phyloP scores from a whole-genome alignment of 2,329 filamentous ascomycete species.

The Beauveria sp. region DNA sequence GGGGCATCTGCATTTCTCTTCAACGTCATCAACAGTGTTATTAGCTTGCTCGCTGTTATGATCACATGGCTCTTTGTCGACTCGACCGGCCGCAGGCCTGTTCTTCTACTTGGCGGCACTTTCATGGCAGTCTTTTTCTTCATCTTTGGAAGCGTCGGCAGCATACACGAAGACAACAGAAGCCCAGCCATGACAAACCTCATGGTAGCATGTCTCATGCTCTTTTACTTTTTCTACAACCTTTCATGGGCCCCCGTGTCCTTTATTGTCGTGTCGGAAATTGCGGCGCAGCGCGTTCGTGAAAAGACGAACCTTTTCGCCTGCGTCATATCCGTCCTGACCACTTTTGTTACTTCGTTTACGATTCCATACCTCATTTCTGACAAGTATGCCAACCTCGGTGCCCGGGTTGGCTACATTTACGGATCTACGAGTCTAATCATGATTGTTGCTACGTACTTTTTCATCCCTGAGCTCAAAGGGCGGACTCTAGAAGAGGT shows the following conservation, averaged over 20 bases:
- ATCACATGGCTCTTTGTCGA: constrained; percentile 21
- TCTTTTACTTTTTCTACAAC: constrained; percentile 19
- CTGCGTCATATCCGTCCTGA: constrained; percentile 21
- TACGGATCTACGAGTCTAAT: constrained; percentile 29
- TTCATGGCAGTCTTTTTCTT: constrained; percentile 19
- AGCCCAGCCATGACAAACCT: constrained; percentile 5
- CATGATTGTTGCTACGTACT: constrained; percentile 33
- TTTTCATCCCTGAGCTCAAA: constrained; percentile 37
- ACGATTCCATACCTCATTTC: constrained; percentile 30
- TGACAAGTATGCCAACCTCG: constrained; percentile 26
- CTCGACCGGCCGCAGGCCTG: constrained; percentile 18
- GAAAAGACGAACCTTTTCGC: constrained; percentile 25
- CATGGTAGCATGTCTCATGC: constrained; percentile 21
- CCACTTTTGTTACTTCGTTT: constrained; percentile 26
- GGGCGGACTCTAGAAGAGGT: constrained; percentile 22
- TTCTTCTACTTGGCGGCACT: constrained; percentile 19
- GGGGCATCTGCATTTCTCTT: constrained; percentile 19
- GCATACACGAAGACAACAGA: constrained; percentile 2
- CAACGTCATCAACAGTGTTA: constrained; percentile 16
- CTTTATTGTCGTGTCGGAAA: constrained; percentile 21
- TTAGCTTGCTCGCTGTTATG: constrained; percentile 12
- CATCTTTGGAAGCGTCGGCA: constrained; percentile 16
- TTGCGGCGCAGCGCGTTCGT: constrained; percentile 19
- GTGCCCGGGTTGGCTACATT: constrained; percentile 30
- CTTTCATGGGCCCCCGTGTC: constrained; percentile 23